Conservation (phyloP, 805 yeast genomes). For the Ogataea paraovalis region DNA sequence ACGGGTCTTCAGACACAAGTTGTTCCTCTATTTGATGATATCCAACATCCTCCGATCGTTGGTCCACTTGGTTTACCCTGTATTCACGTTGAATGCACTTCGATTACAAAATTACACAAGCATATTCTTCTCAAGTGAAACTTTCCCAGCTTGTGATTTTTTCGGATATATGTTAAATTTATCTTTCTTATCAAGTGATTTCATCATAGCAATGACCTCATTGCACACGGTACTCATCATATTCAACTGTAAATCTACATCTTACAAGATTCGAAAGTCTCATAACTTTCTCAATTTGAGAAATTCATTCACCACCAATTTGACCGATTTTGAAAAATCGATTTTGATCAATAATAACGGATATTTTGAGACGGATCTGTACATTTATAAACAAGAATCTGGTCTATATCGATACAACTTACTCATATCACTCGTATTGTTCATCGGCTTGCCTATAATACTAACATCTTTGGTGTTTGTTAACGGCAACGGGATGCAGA, state of each 20-base stretch:
- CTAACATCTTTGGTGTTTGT: conserved; percentile 10
- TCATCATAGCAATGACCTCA: conserved; percentile 15
- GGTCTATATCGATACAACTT: conserved; percentile 15
- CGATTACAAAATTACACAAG: conserved; percentile 1
- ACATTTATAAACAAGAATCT: conserved; percentile 15
- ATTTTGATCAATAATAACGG: conserved; percentile 11
- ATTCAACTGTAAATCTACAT: conserved; percentile 5
- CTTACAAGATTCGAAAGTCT: conserved; percentile 1
- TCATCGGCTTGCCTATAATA: conserved; percentile 7
- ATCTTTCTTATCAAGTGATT: conserved; percentile 15
- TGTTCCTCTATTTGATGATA: conserved; percentile 11
- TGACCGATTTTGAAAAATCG: conserved; percentile 9
- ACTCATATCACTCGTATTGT: neutral
- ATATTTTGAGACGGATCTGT: conserved; percentile 8
- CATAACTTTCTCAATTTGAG: neutral
- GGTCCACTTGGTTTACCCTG: conserved; percentile 13
- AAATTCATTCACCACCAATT: neutral
- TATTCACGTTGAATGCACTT: conserved; percentile 10
- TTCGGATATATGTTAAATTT: conserved; percentile 17
- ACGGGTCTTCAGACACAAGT: conserved; percentile 14
- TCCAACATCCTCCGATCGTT: conserved; percentile 11
- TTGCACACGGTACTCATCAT: conserved; percentile 16
- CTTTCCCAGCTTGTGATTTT: conserved; percentile 15
- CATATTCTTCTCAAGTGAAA: conserved; percentile 2
- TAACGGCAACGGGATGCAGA: conserved; percentile 10